Evolutionary conservation across 768 basidiomycete genomes (phyloP).

Genomic region (Fomitopsis serialis): DNA sequence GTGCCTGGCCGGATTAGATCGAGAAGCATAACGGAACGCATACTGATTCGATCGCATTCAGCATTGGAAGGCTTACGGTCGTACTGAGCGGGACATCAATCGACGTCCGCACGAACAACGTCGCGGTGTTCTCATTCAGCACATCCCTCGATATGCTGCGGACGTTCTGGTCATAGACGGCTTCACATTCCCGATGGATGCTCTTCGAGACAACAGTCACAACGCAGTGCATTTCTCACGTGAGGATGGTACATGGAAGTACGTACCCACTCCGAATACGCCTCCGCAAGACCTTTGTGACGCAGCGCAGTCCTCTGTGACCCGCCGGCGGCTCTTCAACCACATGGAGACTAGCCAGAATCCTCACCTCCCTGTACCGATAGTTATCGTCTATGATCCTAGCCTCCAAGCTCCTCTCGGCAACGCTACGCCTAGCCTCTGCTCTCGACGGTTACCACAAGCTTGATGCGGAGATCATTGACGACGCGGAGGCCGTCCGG

Average conservation of each 20-base stretch:
- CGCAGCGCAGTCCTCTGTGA: not conserved
- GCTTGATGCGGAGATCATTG: constrained; percentile 59
- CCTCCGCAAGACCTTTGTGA: too few species aligned
- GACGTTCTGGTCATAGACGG: constrained; percentile 6
- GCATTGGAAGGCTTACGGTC: constrained; percentile 36
- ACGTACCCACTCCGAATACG: not conserved
- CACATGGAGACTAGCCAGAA: constrained; percentile 57
- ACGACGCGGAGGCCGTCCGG: constrained; percentile 31
- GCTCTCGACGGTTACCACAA: constrained; percentile 63
- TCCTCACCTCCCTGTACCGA: constrained; percentile 51
- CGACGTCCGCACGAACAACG: constrained; percentile 21
- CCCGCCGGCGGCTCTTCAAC: constrained; percentile 6
- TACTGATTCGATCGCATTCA: constrained; percentile 11
- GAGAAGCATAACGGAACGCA: not conserved
- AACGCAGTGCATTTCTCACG: constrained; percentile 1
- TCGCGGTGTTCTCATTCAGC: constrained; percentile 17
- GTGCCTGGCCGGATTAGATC: constrained; percentile 54
- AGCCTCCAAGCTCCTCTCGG: constrained; percentile 34
- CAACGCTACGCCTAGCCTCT: constrained; percentile 65
- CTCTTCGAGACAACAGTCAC: not conserved
- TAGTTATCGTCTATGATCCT: constrained; percentile 43
- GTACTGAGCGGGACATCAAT: not conserved
- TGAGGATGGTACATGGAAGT: constrained; percentile 7
- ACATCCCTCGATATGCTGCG: not conserved
- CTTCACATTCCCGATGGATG: constrained; percentile 1